Conservation (phyloP, 1,284 basidiomycete genomes). For the Fereydounia khargensis region DNA sequence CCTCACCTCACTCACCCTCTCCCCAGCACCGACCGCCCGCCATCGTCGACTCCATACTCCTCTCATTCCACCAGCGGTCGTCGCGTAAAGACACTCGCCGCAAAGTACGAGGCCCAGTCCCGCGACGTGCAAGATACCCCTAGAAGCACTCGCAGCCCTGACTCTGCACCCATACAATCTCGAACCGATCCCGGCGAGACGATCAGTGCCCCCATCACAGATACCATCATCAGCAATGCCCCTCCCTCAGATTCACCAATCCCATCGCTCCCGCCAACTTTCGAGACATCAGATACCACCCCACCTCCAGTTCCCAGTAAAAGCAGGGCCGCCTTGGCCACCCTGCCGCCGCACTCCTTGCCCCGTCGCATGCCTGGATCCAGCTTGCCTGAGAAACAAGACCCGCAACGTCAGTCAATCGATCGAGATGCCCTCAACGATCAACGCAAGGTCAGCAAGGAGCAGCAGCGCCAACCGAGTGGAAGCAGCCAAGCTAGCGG, state of each 20-base stretch:
- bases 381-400: slow-evolving; percentile 4
- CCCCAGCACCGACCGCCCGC: not conserved
- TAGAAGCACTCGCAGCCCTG: not conserved
- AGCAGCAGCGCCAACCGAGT: slow-evolving; percentile 8
- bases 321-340: no score
- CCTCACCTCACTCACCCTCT: not conserved
- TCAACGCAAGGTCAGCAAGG: not conserved
- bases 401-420: not conserved
- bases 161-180: not conserved
- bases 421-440: not conserved
- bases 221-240: not conserved
- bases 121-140: not conserved
- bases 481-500: slow-evolving; percentile 4
- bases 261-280: not conserved
- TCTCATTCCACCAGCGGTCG: slow-evolving; percentile 3
- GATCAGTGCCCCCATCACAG: slow-evolving; percentile 5
- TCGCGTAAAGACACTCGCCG: slow-evolving; percentile 31
- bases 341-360: slow-evolving; percentile 1
- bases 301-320: no score
- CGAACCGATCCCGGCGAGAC: not conserved
- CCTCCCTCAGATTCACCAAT: not conserved
- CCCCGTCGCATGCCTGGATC: slow-evolving; percentile 20
- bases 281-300: no score
- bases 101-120: slow-evolving; percentile 18
- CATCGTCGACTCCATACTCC: slow-evolving; percentile 1